Evolutionary conservation across 345 rosid genomes (phyloP).

Genomic region (Moricandia arvensis): DNA sequence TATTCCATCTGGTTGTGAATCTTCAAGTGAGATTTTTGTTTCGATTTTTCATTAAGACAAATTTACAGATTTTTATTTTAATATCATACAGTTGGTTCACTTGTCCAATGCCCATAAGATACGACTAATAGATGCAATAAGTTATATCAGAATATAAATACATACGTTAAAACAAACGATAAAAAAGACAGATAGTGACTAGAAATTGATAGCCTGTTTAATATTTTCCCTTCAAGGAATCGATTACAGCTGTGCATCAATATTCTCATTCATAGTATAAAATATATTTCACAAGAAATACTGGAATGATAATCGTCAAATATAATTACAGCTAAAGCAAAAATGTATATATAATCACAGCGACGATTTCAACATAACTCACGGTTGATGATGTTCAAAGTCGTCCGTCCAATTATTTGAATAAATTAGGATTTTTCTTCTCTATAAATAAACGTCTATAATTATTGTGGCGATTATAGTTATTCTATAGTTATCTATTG

Average conservation of each 20-base stretch:
- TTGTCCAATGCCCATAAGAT: constrained; percentile 9
- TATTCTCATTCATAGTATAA: constrained; percentile 27
- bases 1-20: neutral
- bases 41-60: neutral
- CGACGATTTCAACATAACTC: constrained; percentile 13
- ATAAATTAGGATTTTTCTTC: neutral
- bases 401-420: constrained; percentile 22
- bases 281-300: neutral
- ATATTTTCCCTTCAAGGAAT: constrained; percentile 2
- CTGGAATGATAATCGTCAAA: constrained; percentile 21
- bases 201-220: constrained; percentile 13
- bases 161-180: neutral
- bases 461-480: neutral
- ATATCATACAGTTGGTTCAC: constrained; percentile 7
- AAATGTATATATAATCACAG: too few relatives aligned
- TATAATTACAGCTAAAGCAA: too few relatives aligned
- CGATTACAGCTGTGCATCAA: constrained; percentile 28
- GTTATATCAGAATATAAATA: neutral
- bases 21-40: neutral
- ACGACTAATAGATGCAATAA: neutral
- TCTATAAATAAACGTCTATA: neutral
- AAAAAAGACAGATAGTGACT: constrained; percentile 24
- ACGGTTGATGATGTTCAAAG: constrained; percentile 24
- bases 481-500: constrained; percentile 3
- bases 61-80: neutral